Base-by-base conservation (phyloP, 2,329 filamentous ascomycete species). In the Aspergillus eucalypticola region DNA sequence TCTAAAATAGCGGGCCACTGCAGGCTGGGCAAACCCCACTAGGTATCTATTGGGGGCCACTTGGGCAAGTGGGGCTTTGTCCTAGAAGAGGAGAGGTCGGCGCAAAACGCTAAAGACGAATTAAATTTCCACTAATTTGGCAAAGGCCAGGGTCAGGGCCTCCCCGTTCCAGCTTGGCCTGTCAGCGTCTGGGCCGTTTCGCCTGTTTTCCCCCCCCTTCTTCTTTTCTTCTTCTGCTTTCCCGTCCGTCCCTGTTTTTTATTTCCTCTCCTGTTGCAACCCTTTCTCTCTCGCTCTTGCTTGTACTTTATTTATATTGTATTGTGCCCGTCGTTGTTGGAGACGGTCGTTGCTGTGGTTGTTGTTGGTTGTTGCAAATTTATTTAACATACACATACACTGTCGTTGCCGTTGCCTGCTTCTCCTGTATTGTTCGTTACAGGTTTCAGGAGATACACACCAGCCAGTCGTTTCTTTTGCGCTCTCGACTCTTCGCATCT, bases 181-280 rank as follows among this genome's bases (percentile, higher is more conserved):
- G 60, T 62, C 55, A 64, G 61, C 61, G 60, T 59, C 60, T 56
- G 49, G 32, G 55, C 56, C 56, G 53, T 62, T 48, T 56, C 53
- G 23, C 51, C 39, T 17, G 27, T 49, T 44, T 44, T 27, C 25
- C 44, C 49, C 61, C 49, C 56, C 46, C 29, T 35, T 51, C 53
- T 38, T 55, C 17, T 38, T 25, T 55, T 48, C 17, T 23, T n/a
- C 21, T 54, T 27, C 56, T 54, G 44, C 50, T 55, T 19, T 21
- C 25, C 29, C 52, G 46, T 41, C 35, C 21, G 39, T 50, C 19
- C 10, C 29, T 11, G n/a, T 27, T 11, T 19, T 10, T 46, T 42
- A 41, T 41, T 29, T 29, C 27, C 27, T 29, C 27, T 29, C 27
- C 27, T 29, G 25, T 21, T 38, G 35, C 19, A 15, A 42, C 35